These are phyloP conservation scores for Suillus ampliporus DNA, from an alignment of 768 basidiomycete species.

Conservation along the genomic window DNA sequence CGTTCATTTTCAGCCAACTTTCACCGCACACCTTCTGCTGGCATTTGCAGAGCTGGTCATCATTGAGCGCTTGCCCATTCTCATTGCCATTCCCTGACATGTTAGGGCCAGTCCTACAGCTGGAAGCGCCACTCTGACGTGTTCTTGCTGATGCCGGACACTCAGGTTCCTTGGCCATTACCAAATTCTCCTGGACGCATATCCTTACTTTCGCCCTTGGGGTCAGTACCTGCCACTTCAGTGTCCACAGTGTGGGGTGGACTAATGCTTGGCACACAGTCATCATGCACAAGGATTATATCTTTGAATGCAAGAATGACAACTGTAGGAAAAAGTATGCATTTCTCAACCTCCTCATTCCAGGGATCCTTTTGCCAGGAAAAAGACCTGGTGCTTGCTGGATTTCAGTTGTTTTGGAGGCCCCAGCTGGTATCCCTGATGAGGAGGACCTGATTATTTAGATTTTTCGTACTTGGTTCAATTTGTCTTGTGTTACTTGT, in stretches of 20 bases:
- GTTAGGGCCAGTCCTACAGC: background rate
- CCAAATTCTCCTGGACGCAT: background rate
- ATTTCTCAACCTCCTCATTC: background rate
- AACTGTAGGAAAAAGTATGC: background rate
- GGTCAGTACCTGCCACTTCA: background rate
- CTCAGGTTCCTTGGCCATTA: background rate
- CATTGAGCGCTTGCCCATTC: background rate
- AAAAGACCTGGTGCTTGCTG: background rate
- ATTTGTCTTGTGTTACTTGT: too few relatives aligned
- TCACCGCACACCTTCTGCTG: background rate
- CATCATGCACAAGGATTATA: background rate
- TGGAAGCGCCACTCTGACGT: background rate
- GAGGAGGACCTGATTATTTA: too few relatives aligned
- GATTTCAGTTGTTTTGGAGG: background rate
- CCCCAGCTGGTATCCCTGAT: background rate
- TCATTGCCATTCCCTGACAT: background rate
- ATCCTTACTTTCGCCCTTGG: background rate
- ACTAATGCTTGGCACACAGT: background rate
- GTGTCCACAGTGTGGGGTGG: conserved; percentile 7
- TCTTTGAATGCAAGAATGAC: background rate
- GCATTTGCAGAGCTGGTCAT: background rate
- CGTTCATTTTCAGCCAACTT: background rate
- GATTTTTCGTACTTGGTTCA: too few relatives aligned
- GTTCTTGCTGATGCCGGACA: background rate
- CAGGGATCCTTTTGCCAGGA: background rate